A percentile compares a stretch with the other conserved stretches of the same genome.
phyloP scores from a whole-genome alignment of 306 rosid genomes.

The Purshia tridentata region DNA sequence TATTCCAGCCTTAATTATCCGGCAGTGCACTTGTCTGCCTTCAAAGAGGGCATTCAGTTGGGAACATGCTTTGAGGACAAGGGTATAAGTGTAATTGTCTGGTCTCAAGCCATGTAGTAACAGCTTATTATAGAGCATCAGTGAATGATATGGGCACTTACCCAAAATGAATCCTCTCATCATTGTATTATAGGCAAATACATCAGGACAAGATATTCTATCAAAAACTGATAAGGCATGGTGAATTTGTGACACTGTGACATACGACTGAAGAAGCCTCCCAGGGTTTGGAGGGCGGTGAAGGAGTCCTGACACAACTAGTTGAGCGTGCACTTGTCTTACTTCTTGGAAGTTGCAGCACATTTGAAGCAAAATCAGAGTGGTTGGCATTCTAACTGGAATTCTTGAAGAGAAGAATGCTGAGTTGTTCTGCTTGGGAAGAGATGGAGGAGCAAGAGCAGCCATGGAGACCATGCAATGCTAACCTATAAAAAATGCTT shows the following conservation, averaged over 20 bases:
- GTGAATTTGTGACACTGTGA: slow-evolving; percentile 19
- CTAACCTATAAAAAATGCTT: not conserved
- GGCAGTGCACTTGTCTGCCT: slow-evolving; percentile 50
- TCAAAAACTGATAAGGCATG: slow-evolving; percentile 34
- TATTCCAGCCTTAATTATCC: slow-evolving; percentile 43
- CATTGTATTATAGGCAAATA: slow-evolving; percentile 44
- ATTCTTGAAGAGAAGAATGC: not conserved
- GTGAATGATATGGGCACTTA: slow-evolving; percentile 24
- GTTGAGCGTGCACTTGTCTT: slow-evolving; percentile 43
- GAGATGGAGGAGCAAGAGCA: slow-evolving; percentile 15
- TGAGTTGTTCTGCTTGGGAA: slow-evolving; percentile 3
- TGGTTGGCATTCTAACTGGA: slow-evolving; percentile 24
- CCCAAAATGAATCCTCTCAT: slow-evolving; percentile 37
- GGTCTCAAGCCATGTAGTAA: slow-evolving; percentile 32
- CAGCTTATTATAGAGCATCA: slow-evolving; percentile 31
- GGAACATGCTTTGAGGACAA: slow-evolving; percentile 53
- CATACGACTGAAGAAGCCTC: slow-evolving; percentile 49
- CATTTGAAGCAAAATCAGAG: slow-evolving; percentile 38
- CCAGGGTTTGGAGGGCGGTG: slow-evolving; percentile 32
- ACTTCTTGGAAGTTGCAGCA: slow-evolving; percentile 35
- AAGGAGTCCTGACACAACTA: slow-evolving; percentile 40
- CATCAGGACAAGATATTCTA: slow-evolving; percentile 36
- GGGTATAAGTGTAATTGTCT: slow-evolving; percentile 44
- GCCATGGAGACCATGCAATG: slow-evolving; percentile 18
- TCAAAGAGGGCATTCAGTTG: slow-evolving; percentile 34